Evolutionary conservation across 768 basidiomycete species (phyloP).

Genomic region (Postia placenta): DNA sequence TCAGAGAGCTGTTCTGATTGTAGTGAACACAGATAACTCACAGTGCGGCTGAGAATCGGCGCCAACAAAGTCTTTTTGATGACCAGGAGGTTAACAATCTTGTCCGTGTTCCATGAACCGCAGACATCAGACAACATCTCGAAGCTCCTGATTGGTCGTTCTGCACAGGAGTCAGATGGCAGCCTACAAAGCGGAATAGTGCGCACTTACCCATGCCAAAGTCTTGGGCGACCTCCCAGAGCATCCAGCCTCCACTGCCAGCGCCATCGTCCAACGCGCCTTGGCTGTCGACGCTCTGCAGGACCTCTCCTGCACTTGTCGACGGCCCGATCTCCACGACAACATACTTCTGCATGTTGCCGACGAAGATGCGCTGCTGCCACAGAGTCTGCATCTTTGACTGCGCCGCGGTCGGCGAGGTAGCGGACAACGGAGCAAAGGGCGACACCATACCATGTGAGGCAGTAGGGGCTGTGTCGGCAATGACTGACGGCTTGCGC

Average conservation of each 20-base stretch:
- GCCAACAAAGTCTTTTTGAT: conserved; percentile 70
- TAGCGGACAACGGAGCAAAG: conserved; percentile 24
- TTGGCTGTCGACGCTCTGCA: conserved; percentile 57
- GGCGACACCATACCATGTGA: neutral
- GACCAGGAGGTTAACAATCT: conserved; percentile 73
- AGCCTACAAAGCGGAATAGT: neutral
- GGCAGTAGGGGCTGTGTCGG: conserved; percentile 8
- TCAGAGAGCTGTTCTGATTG: conserved; percentile 8
- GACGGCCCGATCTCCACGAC: conserved; percentile 61
- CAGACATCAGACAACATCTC: conserved; percentile 78
- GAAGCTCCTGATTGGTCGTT: conserved; percentile 85
- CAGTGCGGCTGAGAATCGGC: conserved; percentile 49
- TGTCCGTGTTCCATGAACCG: conserved; percentile 85
- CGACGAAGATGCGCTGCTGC: conserved; percentile 75
- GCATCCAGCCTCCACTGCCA: conserved; percentile 73
- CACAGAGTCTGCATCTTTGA: conserved; percentile 19
- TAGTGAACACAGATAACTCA: conserved; percentile 28
- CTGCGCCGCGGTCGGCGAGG: conserved; percentile 9
- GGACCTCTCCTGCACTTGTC: conserved; percentile 70
- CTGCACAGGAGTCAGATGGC: conserved; percentile 32
- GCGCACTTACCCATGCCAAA: conserved; percentile 81
- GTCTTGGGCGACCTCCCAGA: conserved; percentile 86
- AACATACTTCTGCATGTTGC: conserved; percentile 69
- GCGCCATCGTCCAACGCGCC: conserved; percentile 58
- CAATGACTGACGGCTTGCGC: conserved; percentile 18